phyloP scores from a whole-genome alignment of 805 yeast species.

The Wickerhamiella domercqiae region DNA sequence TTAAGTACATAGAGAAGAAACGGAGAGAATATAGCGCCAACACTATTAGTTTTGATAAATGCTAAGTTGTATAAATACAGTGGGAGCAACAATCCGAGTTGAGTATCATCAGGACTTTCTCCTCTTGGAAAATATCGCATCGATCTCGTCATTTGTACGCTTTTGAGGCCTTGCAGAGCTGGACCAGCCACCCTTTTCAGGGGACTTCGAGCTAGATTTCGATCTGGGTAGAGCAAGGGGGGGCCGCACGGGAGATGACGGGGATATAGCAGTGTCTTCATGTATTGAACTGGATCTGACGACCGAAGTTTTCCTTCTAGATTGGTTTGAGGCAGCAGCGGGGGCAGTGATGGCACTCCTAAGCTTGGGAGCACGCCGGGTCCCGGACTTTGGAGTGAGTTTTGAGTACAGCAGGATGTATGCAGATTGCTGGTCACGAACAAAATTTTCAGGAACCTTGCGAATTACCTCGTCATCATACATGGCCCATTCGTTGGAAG shows the following conservation, averaged over 20 bases:
- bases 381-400: conserved; percentile 11
- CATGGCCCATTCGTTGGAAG: conserved; percentile 83
- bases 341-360: not conserved
- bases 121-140: conserved; percentile 3
- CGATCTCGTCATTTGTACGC: conserved; percentile 4
- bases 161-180: not conserved
- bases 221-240: too few species aligned
- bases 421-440: conserved; percentile 72
- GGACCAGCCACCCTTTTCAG: conserved; percentile 2
- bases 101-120: not conserved
- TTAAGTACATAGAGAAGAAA: not conserved
- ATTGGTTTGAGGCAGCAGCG: too few species aligned
- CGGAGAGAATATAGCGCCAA: not conserved
- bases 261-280: too few species aligned
- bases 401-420: conserved; percentile 78
- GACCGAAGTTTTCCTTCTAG: too few species aligned
- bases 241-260: too few species aligned
- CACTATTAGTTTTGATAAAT: too few species aligned
- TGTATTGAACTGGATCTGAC: too few species aligned
- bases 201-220: not conserved
- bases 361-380: not conserved
- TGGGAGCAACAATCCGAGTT: not conserved
- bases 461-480: conserved; percentile 89
- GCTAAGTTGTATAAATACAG: too few species aligned
- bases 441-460: conserved; percentile 53